Evolutionary conservation across 306 rosid genomes (phyloP).

Genomic region (Castanea crenata): DNA sequence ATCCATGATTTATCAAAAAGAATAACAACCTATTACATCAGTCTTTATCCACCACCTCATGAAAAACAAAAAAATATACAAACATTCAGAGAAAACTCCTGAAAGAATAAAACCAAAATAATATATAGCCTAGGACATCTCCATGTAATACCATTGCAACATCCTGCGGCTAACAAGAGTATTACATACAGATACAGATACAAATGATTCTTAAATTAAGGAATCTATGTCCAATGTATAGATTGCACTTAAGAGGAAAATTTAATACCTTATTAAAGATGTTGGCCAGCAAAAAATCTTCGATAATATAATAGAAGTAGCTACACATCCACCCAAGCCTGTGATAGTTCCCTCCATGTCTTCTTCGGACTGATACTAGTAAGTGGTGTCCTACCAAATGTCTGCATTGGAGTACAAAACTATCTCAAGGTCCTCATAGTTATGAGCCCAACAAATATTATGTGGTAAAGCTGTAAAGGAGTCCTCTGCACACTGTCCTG

Average conservation of each 20-base stretch:
- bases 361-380: conserved; percentile 91
- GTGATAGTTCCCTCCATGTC: conserved; percentile 95
- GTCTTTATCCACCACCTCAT: too few relatives aligned
- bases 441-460: neutral
- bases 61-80: neutral
- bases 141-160: neutral
- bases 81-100: neutral
- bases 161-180: neutral
- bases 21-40: too few relatives aligned
- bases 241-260: neutral
- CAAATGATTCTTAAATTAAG: neutral
- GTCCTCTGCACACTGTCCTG: neutral
- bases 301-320: conserved; percentile 66
- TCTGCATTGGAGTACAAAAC: conserved; percentile 50
- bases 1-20: too few relatives aligned
- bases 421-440: conserved; percentile 8
- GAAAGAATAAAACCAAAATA: neutral
- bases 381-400: conserved; percentile 89
- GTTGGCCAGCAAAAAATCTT: conserved; percentile 80
- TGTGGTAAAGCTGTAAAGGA: neutral
- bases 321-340: conserved; percentile 89
- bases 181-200: neutral
- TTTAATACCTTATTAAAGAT: conserved; percentile 63
- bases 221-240: neutral
- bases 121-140: neutral